Conservation (phyloP, 2,329 filamentous ascomycete species). For the Epichloe typhina region DNA sequence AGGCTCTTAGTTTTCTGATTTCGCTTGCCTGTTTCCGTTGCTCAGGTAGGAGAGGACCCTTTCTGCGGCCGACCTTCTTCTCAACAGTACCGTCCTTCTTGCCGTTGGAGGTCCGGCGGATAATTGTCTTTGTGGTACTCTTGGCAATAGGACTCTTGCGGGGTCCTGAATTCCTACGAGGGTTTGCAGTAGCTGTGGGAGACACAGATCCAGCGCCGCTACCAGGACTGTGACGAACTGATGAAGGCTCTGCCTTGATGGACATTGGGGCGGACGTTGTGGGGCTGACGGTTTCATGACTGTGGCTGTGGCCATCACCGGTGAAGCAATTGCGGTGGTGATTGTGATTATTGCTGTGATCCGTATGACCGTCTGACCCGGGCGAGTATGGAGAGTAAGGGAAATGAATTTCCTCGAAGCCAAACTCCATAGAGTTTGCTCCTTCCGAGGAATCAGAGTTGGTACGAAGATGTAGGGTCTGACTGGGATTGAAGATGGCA, state of each 20-base stretch:
- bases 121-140: slow-evolving; percentile 63
- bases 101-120: slow-evolving; percentile 61
- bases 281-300: slow-evolving; percentile 49
- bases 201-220: slow-evolving; percentile 47
- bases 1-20: slow-evolving; percentile 88
- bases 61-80: slow-evolving; percentile 86
- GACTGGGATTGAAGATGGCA: slow-evolving; percentile 81
- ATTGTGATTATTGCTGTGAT: slow-evolving; percentile 13
- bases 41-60: slow-evolving; percentile 80
- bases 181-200: slow-evolving; percentile 46
- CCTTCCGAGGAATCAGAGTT: slow-evolving; percentile 77
- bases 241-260: slow-evolving; percentile 41
- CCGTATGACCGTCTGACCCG: slow-evolving; percentile 50
- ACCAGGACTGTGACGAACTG: slow-evolving; percentile 47
- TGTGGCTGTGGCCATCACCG: slow-evolving; percentile 36
- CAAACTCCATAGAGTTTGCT: slow-evolving; percentile 50
- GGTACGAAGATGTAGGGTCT: slow-evolving; percentile 78
- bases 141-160: slow-evolving; percentile 72
- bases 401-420: slow-evolving; percentile 70
- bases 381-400: slow-evolving; percentile 74
- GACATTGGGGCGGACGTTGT: slow-evolving; percentile 54
- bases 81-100: slow-evolving; percentile 70
- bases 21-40: slow-evolving; percentile 94
- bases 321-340: slow-evolving; percentile 48
- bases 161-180: slow-evolving; percentile 53